phyloP scores from a whole-genome alignment of 2,329 filamentous ascomycete species.

The Ilyonectria mors-panacis region DNA sequence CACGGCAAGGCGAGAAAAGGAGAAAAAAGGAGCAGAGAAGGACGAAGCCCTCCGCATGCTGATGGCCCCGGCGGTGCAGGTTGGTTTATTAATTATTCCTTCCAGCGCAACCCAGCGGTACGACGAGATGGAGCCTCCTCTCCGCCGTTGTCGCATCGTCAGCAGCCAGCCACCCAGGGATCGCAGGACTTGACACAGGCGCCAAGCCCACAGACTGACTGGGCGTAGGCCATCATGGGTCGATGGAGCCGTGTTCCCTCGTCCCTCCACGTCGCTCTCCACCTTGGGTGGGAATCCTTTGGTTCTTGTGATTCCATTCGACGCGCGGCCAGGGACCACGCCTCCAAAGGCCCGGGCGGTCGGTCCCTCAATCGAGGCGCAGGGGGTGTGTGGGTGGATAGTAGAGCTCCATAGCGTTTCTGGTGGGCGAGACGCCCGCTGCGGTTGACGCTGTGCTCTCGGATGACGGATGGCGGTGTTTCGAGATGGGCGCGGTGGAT shows the following conservation, averaged over 20 bases:
- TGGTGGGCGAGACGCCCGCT: not conserved
- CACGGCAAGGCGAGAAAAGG: not conserved
- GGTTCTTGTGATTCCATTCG: slow-evolving; percentile 3
- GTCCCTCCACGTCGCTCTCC: slow-evolving; percentile 14
- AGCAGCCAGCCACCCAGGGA: not conserved
- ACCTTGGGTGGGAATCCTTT: slow-evolving; percentile 10
- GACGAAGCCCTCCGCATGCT: not conserved
- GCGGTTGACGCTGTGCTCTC: not conserved
- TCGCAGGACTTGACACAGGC: not conserved
- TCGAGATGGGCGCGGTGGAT: not conserved
- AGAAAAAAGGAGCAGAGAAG: not conserved
- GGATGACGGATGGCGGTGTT: not conserved
- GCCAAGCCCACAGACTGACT: not conserved
- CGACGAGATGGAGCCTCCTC: not conserved
- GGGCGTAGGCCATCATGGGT: not conserved
- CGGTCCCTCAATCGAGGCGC: not conserved
- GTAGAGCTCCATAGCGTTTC: not conserved
- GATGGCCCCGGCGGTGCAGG: not conserved
- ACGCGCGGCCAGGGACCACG: slow-evolving; percentile 20
- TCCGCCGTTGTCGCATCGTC: not conserved
- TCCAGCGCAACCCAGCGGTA: not conserved
- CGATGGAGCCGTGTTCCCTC: not conserved
- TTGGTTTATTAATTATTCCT: slow-evolving; percentile 1
- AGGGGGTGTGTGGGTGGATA: not conserved
- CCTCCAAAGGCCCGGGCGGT: not conserved